Evolutionary conservation across 768 basidiomycete species (phyloP).

Genomic region (Dioszegia aurantiaca): DNA sequence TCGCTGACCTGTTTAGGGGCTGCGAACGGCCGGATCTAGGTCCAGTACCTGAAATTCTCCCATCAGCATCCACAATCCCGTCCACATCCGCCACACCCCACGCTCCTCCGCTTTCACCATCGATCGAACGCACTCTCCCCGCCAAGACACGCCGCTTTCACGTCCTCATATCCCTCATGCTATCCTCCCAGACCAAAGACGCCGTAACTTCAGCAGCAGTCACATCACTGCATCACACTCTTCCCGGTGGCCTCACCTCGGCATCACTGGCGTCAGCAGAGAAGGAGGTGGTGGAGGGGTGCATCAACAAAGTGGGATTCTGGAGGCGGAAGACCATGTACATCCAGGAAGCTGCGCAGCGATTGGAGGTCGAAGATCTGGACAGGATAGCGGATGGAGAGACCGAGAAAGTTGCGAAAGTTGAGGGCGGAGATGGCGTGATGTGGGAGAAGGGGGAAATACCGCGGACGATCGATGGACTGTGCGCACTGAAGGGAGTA

Average conservation of each 20-base stretch:
- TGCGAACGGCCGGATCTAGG: conserved; percentile 41
- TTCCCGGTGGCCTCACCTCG: conserved; percentile 78
- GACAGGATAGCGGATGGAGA: conserved; percentile 54
- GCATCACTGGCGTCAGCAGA: conserved; percentile 67
- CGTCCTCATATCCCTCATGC: conserved; percentile 87
- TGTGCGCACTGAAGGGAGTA: conserved; percentile 83
- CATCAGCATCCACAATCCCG: background rate
- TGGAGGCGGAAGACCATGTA: conserved; percentile 84
- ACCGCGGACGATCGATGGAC: conserved; percentile 79
- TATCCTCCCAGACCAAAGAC: conserved; percentile 94
- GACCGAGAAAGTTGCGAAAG: conserved; percentile 12
- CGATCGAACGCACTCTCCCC: conserved; percentile 13
- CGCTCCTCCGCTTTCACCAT: conserved; percentile 13
- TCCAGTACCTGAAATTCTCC: conserved; percentile 10
- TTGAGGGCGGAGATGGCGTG: conserved; percentile 54
- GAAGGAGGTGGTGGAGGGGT: conserved; percentile 63
- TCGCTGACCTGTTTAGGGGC: conserved; percentile 37
- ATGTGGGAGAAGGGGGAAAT: conserved; percentile 64
- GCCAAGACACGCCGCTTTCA: conserved; percentile 73
- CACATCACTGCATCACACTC: conserved; percentile 63
- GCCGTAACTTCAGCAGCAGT: conserved; percentile 80
- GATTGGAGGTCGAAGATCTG: conserved; percentile 61
- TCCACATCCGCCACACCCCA: background rate
- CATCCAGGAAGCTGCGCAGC: conserved; percentile 65
- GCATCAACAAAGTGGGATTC: conserved; percentile 87